Percentiles rank a stretch among this genome's conserved stretches.
These are phyloP conservation scores for Sporothrix schenckii DNA, from an alignment of 2,329 filamentous ascomycete genomes.

Conservation along the genomic window DNA sequence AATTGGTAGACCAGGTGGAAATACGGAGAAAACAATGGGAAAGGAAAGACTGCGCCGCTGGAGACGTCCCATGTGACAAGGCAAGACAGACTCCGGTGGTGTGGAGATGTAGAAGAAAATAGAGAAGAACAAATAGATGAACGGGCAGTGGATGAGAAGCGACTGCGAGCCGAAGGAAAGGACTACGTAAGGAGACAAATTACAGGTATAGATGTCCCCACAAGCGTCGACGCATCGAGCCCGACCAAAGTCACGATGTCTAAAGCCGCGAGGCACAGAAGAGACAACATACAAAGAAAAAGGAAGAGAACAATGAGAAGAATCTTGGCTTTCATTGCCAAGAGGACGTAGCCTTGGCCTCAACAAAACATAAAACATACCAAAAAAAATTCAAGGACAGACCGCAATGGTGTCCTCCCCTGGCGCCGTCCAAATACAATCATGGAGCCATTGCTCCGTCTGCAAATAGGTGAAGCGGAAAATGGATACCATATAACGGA, in stretches of 20 bases:
- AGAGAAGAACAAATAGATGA: background rate
- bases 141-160: background rate
- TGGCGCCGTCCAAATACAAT: constrained; percentile 1
- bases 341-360: background rate
- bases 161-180: background rate
- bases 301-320: background rate
- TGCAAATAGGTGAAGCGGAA: background rate
- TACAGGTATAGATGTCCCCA: background rate
- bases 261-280: background rate
- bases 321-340: background rate
- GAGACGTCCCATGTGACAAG: constrained; percentile 2
- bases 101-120: background rate
- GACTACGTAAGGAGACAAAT: background rate
- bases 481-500: too few species aligned
- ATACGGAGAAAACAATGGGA: background rate
- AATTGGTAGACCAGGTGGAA: background rate
- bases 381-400: background rate
- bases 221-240: background rate
- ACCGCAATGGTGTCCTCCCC: background rate
- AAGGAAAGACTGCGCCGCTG: background rate
- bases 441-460: constrained; percentile 17
- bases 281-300: too few species aligned
- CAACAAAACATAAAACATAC: background rate
- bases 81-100: background rate
- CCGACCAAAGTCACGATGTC: background rate